Evolutionary conservation across 345 rosid genomes (phyloP).

Genomic region (Laguncularia racemosa): DNA sequence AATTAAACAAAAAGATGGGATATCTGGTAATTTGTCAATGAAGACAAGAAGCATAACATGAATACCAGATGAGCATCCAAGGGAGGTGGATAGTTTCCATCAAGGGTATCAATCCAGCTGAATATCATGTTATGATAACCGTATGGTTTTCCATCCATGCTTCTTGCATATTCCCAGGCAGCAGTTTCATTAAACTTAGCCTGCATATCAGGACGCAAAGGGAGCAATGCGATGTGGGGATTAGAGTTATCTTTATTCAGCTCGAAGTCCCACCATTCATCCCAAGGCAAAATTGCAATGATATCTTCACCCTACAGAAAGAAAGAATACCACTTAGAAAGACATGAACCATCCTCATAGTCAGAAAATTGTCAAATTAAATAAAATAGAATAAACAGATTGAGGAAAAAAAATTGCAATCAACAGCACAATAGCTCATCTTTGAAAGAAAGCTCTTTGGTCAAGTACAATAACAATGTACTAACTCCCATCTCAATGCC

Average conservation of each 20-base stretch:
- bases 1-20: too few species aligned
- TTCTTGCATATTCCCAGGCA: constrained; percentile 91
- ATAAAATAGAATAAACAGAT: too few species aligned
- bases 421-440: too few species aligned
- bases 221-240: constrained; percentile 89
- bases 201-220: constrained; percentile 74
- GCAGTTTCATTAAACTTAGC: constrained; percentile 85
- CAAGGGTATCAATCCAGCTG: constrained; percentile 91
- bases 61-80: constrained; percentile 85
- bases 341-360: too few species aligned
- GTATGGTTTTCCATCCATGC: constrained; percentile 81
- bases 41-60: background rate
- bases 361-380: too few species aligned
- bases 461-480: too few species aligned
- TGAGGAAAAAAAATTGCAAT: too few species aligned
- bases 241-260: constrained; percentile 71
- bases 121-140: constrained; percentile 96
- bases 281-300: constrained; percentile 79
- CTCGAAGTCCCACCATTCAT: constrained; percentile 98
- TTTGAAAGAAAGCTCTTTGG: too few species aligned
- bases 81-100: constrained; percentile 86
- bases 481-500: too few species aligned
- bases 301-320: constrained; percentile 75
- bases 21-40: too few species aligned
- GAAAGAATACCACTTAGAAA: background rate